phyloP scores from a whole-genome alignment of 2,329 filamentous ascomycete genomes.

The Colletotrichum eleusines region DNA sequence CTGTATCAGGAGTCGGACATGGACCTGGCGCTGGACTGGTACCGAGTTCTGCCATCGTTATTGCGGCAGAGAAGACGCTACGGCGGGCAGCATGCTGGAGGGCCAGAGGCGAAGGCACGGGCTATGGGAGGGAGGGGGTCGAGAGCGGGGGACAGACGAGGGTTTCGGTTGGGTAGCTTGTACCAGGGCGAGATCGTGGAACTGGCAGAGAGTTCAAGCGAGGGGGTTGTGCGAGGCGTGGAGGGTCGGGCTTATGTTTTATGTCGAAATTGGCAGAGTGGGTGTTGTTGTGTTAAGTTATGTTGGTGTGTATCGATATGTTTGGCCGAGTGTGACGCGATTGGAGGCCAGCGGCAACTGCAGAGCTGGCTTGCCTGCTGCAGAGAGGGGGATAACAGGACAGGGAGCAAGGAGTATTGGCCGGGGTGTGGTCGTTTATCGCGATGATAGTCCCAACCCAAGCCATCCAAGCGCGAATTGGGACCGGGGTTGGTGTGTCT shows the following conservation, averaged over 20 bases:
- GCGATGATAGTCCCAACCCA: neutral
- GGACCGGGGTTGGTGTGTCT: slow-evolving; percentile 18
- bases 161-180: slow-evolving; percentile 18
- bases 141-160: slow-evolving; percentile 23
- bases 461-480: slow-evolving; percentile 5
- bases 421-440: slow-evolving; percentile 13
- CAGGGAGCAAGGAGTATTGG: neutral
- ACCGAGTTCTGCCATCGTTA: slow-evolving; percentile 38
- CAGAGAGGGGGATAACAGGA: slow-evolving; percentile 6
- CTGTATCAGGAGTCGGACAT: neutral
- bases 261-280: slow-evolving; percentile 33
- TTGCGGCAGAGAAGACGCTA: slow-evolving; percentile 33
- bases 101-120: slow-evolving; percentile 23
- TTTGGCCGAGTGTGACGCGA: slow-evolving; percentile 25
- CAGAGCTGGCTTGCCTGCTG: neutral
- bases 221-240: slow-evolving; percentile 20
- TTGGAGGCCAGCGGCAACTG: slow-evolving; percentile 10
- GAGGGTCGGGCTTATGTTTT: slow-evolving; percentile 17
- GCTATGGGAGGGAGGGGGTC: neutral
- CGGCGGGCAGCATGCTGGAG: slow-evolving; percentile 37
- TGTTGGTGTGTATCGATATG: slow-evolving; percentile 1
- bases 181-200: slow-evolving; percentile 8
- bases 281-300: neutral
- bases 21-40: neutral
- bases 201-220: neutral